These are phyloP conservation scores for Nematodospora anomalae DNA, from an alignment of 1,139 yeast species.

Conservation along the genomic window DNA sequence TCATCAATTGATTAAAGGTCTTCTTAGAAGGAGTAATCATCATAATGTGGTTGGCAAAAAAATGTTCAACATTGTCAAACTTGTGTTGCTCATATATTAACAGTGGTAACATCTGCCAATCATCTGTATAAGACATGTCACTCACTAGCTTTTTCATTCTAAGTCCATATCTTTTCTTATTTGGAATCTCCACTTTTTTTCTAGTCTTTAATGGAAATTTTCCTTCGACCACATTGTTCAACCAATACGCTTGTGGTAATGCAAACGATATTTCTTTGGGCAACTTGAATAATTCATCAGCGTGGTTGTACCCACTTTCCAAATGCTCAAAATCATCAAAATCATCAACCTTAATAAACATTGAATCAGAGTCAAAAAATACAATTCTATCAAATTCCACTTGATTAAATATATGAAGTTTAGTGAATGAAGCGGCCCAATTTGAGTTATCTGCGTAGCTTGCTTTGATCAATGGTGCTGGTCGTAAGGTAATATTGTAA, in stretches of 20 bases:
- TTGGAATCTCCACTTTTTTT: constrained; percentile 19
- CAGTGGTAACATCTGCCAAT: constrained; percentile 19
- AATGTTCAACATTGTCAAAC: constrained; percentile 28
- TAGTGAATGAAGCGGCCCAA: constrained; percentile 58
- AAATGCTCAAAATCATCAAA: constrained; percentile 13
- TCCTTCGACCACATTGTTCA: constrained; percentile 20
- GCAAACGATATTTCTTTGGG: constrained; percentile 30
- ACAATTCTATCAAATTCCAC: constrained; percentile 42
- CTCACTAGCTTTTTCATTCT: constrained; percentile 16
- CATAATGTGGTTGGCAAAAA: constrained; percentile 47
- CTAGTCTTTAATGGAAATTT: constrained; percentile 17
- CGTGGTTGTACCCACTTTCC: constrained; percentile 17
- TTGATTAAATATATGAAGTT: constrained; percentile 51
- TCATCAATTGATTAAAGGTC: constrained; percentile 28
- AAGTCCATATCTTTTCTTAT: constrained; percentile 12
- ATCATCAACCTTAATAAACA: constrained; percentile 21
- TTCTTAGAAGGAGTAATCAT: constrained; percentile 40
- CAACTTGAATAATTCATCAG: constrained; percentile 36
- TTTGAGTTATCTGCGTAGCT: constrained; percentile 22
- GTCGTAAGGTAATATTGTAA: constrained; percentile 22
- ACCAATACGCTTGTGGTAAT: constrained; percentile 44
- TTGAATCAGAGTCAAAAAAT: constrained; percentile 46
- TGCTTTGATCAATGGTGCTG: constrained; percentile 20
- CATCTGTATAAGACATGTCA: constrained; percentile 11
- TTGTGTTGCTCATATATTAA: constrained; percentile 30